Conservation (phyloP, 306 rosid species). For the Vigna hirtella region DNA sequence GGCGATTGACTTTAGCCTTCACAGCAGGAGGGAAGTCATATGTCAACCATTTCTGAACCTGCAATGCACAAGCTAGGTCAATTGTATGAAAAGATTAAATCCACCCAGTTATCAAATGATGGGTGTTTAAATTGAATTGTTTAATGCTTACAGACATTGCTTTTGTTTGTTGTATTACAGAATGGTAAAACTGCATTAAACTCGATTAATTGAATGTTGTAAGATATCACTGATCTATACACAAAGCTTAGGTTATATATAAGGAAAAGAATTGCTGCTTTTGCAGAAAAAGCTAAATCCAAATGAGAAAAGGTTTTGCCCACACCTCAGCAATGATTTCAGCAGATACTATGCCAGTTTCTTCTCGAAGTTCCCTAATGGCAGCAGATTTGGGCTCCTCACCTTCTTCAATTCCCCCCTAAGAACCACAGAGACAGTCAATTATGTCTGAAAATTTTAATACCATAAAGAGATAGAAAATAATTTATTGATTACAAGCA, state of each 20-base stretch:
- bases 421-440: slow-evolving; percentile 32
- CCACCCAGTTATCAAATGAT: neutral
- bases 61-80: slow-evolving; percentile 49
- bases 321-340: slow-evolving; percentile 85
- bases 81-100: slow-evolving; percentile 27
- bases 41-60: slow-evolving; percentile 93
- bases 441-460: slow-evolving; percentile 36
- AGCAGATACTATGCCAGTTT: slow-evolving; percentile 89
- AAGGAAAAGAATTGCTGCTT: slow-evolving; percentile 9
- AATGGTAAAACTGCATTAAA: neutral
- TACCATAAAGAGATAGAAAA: slow-evolving; percentile 18
- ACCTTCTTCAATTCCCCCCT: slow-evolving; percentile 98
- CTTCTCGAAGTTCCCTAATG: slow-evolving; percentile 86
- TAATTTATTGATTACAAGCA: slow-evolving; percentile 1
- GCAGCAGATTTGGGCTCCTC: slow-evolving; percentile 95
- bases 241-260: slow-evolving; percentile 4
- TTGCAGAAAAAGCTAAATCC: slow-evolving; percentile 36
- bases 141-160: slow-evolving; percentile 15
- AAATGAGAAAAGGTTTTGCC: slow-evolving; percentile 2
- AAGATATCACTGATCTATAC: neutral
- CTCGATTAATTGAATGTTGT: neutral
- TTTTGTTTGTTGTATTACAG: neutral
- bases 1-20: slow-evolving; percentile 92
- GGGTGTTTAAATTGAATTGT: neutral
- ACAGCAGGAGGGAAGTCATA: slow-evolving; percentile 97